Evolutionary conservation across 1,284 basidiomycete species (phyloP).

Genomic region (Fomitopsis palustris): DNA sequence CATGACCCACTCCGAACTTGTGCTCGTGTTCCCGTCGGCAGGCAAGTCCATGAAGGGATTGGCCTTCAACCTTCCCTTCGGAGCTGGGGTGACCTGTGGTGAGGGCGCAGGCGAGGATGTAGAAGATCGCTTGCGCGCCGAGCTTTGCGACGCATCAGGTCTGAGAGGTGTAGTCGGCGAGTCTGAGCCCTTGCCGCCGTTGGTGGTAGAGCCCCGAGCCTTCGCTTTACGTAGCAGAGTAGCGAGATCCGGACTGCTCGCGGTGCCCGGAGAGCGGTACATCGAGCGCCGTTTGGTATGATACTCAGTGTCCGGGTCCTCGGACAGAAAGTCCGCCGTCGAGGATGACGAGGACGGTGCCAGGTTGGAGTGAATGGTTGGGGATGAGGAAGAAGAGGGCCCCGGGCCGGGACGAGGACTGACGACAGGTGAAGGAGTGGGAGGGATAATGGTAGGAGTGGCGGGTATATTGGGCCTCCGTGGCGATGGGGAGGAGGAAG

Average conservation of each 20-base stretch:
- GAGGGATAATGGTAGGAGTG: conserved; percentile 54
- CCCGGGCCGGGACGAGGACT: conserved; percentile 22
- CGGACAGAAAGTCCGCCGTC: conserved; percentile 54
- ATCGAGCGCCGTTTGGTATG: conserved; percentile 77
- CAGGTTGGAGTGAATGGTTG: conserved; percentile 27
- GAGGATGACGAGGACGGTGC: conserved; percentile 38
- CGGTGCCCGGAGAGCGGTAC: conserved; percentile 83
- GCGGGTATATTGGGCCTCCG: conserved; percentile 32
- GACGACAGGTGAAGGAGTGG: conserved; percentile 45
- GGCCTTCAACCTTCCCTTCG: conserved; percentile 19
- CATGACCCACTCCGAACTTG: conserved; percentile 50
- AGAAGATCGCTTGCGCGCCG: conserved; percentile 31
- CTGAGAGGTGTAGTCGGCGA: conserved; percentile 35
- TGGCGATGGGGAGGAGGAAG: conserved; percentile 21
- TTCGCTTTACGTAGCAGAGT: conserved; percentile 80
- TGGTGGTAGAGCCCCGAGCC: conserved; percentile 47
- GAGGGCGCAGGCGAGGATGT: conserved; percentile 21
- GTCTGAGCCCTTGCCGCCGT: conserved; percentile 45
- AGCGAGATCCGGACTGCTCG: conserved; percentile 85
- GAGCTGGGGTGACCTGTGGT: conserved; percentile 15
- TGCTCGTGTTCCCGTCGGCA: conserved; percentile 5
- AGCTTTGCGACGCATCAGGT: conserved; percentile 10
- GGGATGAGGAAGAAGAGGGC: conserved; percentile 10
- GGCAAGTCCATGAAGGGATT: conserved; percentile 12
- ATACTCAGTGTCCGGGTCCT: conserved; percentile 60